Evolutionary conservation across 176 grass and related monocot species (phyloP), one percentile per base, ranked within the genome.

Genomic region (Oryza glumipatula): DNA sequence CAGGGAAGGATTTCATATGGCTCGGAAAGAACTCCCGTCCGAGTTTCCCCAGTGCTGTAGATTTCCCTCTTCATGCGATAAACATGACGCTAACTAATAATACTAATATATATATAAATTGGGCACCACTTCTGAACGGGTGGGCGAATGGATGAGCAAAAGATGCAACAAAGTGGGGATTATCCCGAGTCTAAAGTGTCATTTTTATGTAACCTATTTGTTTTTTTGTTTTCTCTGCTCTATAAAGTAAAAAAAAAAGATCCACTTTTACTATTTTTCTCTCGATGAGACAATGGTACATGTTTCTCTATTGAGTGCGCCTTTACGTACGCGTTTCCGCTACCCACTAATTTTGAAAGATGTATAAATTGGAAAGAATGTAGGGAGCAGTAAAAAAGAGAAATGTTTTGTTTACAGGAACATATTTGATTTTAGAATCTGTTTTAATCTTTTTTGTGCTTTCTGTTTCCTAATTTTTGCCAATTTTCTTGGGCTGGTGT

Each of bases 361-460:
- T 38, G 7, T 12, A 8, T 43, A 45, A 67, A 11, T 28, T 83
- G 21, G 19, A 39, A 65, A 52, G 17, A 76, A 80, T 75, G 26
- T 83, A 65, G 81, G 41, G 56, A 2, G 7, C 67, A 63, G 58
- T 33, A 74, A 65, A 83, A 16, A 4, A 22, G 32, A 81, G 45
- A 48, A 65, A 74, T 44, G 22, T 60, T 51, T 69, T 83, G 9
- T 54, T n/a, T n/a, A 81, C 64, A 83, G 46, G 41, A 5, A 75
- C 36, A 12, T 30, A 17, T 48, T 36, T 49, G 75, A 49, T 17
- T 73, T 63, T 19, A 51, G 60, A 36, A 83, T 67, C 12, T 51
- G 13, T 74, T 11, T 47, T 19, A 65, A 66, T 9, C 54, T 33
- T 83, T 24, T 46, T 38, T 75, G 26, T 48, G 47, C 28, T 47